Base-by-base conservation (phyloP, 2,329 filamentous ascomycete species). In the Simplicillium sp. region DNA sequence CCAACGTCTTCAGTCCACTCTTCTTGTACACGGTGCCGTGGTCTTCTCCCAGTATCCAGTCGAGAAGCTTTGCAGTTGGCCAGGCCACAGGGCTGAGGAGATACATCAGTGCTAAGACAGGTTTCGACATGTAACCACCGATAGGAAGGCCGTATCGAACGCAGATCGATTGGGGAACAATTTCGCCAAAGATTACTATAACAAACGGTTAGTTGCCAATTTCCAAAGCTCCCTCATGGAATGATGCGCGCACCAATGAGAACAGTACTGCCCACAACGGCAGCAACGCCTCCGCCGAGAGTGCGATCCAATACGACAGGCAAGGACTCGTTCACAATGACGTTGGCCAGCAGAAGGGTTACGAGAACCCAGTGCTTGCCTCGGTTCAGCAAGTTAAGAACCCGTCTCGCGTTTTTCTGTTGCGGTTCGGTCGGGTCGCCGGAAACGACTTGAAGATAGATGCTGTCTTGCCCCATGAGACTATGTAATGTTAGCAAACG, bases 291-390 rank as follows among this genome's bases (percentile, higher is more conserved):
- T 50, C 92, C 92, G 25, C 92, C 92, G 14, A 98, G 76, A 42
- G 88, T 95, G 42, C 92, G 75, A 63, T 98, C 92, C 39, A 98
- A 75, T 11, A 98, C 87, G 46, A 98, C 95, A 20, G 92, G 92
- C 12, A 96, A 71, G 3, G 90, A 94, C 65, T 97, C 92, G 61
- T 98, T 97, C 49, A 94, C 94, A 54, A 98, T 94, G 56, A 98
- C 92, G 60, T 98, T 98, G 60, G 88, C 88, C 42, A 98, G 70
- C 7, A 98, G 75, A 18, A 98, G 68, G 3, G 92, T 97, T 40
- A 98, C 92, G 43, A 98, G 70, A 15, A 98, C 90, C 92, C 92
- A 98, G 63, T 98, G 92, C 61, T 98, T 98, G 53, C 92, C 92
- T 53, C 77, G 84, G 48, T 87, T 80, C 42, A 98, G 66, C 20